These are phyloP conservation scores for Fusarium equiseti DNA, from an alignment of 2,329 filamentous ascomycete species.

Conservation along the genomic window DNA sequence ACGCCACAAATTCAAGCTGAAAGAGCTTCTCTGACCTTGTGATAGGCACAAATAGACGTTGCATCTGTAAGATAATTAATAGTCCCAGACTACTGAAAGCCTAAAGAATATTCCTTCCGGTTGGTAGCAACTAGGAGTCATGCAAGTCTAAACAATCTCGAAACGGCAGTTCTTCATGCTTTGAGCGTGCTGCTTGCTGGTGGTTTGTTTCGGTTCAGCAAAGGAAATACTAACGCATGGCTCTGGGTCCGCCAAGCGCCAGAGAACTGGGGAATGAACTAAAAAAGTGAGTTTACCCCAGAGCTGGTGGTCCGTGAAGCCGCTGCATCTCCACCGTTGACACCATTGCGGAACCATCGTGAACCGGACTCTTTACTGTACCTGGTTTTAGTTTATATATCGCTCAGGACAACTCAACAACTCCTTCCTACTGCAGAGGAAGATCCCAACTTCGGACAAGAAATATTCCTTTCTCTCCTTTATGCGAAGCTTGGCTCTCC, in stretches of 20 bases:
- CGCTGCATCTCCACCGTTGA: not conserved
- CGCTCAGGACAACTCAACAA: not conserved
- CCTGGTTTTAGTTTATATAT: not conserved
- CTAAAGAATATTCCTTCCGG: not conserved
- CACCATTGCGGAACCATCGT: not conserved
- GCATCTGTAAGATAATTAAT: not conserved
- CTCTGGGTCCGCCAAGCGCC: not conserved
- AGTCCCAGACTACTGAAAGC: too few species aligned
- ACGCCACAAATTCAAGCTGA: not conserved
- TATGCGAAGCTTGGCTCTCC: not conserved
- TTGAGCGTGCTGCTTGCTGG: not conserved
- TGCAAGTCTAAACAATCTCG: not conserved
- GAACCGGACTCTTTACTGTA: not conserved
- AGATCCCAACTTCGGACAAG: not conserved
- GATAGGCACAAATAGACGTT: not conserved
- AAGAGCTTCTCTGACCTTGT: not conserved
- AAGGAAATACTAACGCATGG: not conserved
- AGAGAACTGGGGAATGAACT: not conserved
- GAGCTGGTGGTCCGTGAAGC: not conserved
- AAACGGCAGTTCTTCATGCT: not conserved
- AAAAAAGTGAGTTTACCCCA: constrained; percentile 3
- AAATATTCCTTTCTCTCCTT: not conserved
- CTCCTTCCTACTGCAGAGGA: not conserved
- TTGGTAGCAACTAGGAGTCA: not conserved
- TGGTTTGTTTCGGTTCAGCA: not conserved